phyloP scores from a whole-genome alignment of 768 basidiomycete species.

The Galerina marginata region DNA sequence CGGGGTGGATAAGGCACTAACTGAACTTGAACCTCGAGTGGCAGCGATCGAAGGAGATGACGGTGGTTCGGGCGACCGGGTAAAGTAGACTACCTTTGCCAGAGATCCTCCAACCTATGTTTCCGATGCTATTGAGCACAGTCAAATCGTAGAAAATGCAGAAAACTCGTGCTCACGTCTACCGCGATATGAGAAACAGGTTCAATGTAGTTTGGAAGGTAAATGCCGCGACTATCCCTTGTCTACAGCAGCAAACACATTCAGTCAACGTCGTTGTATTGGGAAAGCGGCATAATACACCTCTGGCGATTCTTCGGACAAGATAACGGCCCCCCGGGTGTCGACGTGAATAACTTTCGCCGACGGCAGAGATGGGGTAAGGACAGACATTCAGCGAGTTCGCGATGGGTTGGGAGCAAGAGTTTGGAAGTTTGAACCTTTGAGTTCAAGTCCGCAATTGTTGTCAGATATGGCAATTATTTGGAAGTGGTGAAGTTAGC shows the following conservation, averaged over 20 bases:
- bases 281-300: slow-evolving; percentile 41
- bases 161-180: slow-evolving; percentile 68
- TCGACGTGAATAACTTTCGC: slow-evolving; percentile 93
- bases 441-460: too few relatives aligned
- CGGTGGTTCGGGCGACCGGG: slow-evolving; percentile 88
- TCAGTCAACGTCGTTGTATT: slow-evolving; percentile 14
- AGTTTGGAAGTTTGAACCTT: neutral
- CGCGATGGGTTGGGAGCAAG: slow-evolving; percentile 6
- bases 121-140: slow-evolving; percentile 13
- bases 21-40: slow-evolving; percentile 59
- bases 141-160: slow-evolving; percentile 10
- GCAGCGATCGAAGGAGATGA: slow-evolving; percentile 73
- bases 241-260: slow-evolving; percentile 53
- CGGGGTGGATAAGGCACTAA: slow-evolving; percentile 51
- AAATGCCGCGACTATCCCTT: slow-evolving; percentile 94
- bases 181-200: slow-evolving; percentile 97
- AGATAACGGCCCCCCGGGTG: slow-evolving; percentile 90
- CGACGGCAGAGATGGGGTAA: slow-evolving; percentile 72
- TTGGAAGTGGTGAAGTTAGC: neutral
- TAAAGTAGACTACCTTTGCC: slow-evolving; percentile 98
- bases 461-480: too few relatives aligned
- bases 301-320: slow-evolving; percentile 94
- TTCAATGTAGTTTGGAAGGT: slow-evolving; percentile 97
- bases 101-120: slow-evolving; percentile 93
- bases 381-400: slow-evolving; percentile 35